These are phyloP conservation scores for Microcera coccophila DNA, from an alignment of 2,329 filamentous ascomycete genomes.

Conservation along the genomic window DNA sequence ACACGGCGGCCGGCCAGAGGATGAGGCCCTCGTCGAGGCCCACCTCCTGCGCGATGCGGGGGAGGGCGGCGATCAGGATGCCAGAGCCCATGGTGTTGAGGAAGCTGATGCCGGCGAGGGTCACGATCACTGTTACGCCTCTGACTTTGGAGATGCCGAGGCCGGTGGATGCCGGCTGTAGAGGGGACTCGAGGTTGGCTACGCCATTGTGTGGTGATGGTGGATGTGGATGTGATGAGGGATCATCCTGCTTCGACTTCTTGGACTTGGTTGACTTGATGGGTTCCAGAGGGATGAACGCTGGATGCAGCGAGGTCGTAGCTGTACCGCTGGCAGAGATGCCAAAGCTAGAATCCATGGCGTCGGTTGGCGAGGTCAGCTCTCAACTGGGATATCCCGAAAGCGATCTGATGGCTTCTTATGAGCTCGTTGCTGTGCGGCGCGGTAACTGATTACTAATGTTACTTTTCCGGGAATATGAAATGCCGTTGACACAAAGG, in stretches of 20 bases:
- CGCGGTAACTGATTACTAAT: too few relatives aligned
- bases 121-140: slow-evolving; percentile 29
- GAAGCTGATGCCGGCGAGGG: slow-evolving; percentile 33
- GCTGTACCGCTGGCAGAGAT: neutral
- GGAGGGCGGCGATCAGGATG: slow-evolving; percentile 36
- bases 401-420: too few relatives aligned
- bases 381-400: too few relatives aligned
- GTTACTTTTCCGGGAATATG: too few relatives aligned
- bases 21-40: slow-evolving; percentile 27
- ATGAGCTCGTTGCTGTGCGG: too few relatives aligned
- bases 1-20: slow-evolving; percentile 32
- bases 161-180: neutral
- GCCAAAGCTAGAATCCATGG: neutral
- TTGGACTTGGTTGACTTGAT: neutral
- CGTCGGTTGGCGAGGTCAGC: too few relatives aligned
- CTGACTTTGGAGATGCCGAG: slow-evolving; percentile 22
- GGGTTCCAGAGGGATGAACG: neutral
- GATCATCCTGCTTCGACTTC: neutral
- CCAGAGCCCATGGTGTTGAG: slow-evolving; percentile 37
- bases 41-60: slow-evolving; percentile 36
- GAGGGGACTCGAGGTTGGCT: neutral
- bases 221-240: neutral
- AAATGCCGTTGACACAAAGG: too few relatives aligned
- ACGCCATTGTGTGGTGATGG: neutral
- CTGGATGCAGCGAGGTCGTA: neutral